Percentiles rank a stretch among this genome's conserved stretches.
These are phyloP conservation scores for Boletus edulis DNA, from an alignment of 768 basidiomycete genomes.

Conservation along the genomic window DNA sequence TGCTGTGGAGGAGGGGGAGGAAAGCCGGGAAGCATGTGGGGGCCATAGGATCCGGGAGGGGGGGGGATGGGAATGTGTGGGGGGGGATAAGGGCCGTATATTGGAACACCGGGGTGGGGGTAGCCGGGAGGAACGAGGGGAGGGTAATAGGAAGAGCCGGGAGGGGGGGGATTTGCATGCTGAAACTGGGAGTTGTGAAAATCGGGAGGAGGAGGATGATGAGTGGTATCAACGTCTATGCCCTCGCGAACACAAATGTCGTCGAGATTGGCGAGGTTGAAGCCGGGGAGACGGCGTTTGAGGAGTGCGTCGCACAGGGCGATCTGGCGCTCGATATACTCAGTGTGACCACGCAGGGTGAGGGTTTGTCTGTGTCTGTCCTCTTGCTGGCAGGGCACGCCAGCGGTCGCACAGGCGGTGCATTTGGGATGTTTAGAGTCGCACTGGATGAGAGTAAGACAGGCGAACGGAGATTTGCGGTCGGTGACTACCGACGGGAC, in stretches of 20 bases:
- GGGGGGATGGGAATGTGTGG: constrained; percentile 41
- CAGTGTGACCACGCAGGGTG: constrained; percentile 80
- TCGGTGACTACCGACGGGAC: constrained; percentile 68
- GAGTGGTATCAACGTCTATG: constrained; percentile 44
- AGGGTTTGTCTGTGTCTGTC: constrained; percentile 86
- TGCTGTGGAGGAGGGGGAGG: constrained; percentile 45
- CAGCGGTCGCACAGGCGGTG: constrained; percentile 79
- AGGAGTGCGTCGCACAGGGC: constrained; percentile 76
- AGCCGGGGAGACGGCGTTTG: constrained; percentile 67
- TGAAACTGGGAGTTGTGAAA: constrained; percentile 35
- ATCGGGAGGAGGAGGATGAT: constrained; percentile 28
- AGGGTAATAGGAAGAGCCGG: constrained; percentile 31
- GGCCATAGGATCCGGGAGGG: constrained; percentile 46
- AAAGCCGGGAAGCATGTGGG: constrained; percentile 61
- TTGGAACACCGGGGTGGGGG: constrained; percentile 42
- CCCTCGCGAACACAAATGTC: constrained; percentile 64
- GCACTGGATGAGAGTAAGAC: constrained; percentile 56
- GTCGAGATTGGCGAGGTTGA: constrained; percentile 65
- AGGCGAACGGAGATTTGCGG: constrained; percentile 75
- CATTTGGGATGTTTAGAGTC: constrained; percentile 89
- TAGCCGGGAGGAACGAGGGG: constrained; percentile 44
- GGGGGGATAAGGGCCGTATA: constrained; percentile 40
- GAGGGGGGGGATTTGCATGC: constrained; percentile 24
- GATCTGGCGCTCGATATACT: constrained; percentile 78
- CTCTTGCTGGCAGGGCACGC: constrained; percentile 80